Base-by-base conservation (phyloP, 2,329 filamentous ascomycete species). In the Phoma sp. region DNA sequence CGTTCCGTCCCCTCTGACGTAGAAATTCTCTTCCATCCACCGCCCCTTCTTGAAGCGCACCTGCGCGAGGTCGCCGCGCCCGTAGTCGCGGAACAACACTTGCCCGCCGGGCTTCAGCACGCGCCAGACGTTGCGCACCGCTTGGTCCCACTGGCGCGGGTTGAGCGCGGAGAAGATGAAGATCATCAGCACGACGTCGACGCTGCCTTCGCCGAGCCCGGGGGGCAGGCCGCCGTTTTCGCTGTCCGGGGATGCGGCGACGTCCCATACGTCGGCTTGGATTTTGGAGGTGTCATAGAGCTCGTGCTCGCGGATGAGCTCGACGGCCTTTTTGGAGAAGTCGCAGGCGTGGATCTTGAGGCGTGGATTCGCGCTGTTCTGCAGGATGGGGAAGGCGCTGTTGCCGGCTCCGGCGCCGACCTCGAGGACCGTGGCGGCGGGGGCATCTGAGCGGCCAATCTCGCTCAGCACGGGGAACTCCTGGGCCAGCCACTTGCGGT, bases 381-480 rank as follows among this genome's bases (percentile, higher is more conserved):
- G 84, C 65, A 98, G 76, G 53, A 99, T 87, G 4, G 95, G 95
- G 72, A 97, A 99, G 5, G 95, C 93, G 46, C 93, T 97, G 75
- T 99, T 99, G 60, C 95, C 95, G 24, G 95, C 95, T 29, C 95
- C 95, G 1, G 95, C 95, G 51, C 95, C 95, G 59, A 98, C 91
- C 75, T 99, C 95, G 36, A 99, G 81, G 43, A 99, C 77, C 8
- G 88, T 85, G 54, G 87, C 82, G 22, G 84, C 83, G 3, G 90
- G 91, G 2, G 88, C 87, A 54, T 87, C 87, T 60, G 86, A 83
- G 53, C 83, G 79, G 12, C 90, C 94, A 45, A 96, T 83, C 54
- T 90, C 84, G 22, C 83, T 85, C n/a, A 99, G 80, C 4, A 98
- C 80, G 0, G 95, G 95, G 63, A 99, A 99, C 75, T 99, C 95